These are phyloP conservation scores for Lagerstroemia speciosa DNA, from an alignment of 345 rosid genomes.

Conservation along the genomic window DNA sequence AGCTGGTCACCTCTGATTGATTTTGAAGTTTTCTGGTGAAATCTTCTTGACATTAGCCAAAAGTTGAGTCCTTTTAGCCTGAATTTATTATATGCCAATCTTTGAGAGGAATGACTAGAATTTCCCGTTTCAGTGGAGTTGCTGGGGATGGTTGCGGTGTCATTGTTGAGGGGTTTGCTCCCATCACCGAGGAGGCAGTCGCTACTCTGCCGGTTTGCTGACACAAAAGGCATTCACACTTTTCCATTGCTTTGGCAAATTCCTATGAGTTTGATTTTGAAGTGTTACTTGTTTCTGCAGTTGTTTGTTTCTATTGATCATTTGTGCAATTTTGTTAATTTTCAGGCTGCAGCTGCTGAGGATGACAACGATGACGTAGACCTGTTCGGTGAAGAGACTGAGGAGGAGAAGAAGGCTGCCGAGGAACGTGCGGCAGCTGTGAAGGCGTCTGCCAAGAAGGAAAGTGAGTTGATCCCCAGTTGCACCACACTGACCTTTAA, in stretches of 20 bases:
- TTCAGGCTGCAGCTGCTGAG: constrained; percentile 20
- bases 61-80: not conserved
- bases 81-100: not conserved
- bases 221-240: constrained; percentile 47
- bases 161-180: constrained; percentile 49
- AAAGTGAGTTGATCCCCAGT: constrained; percentile 12
- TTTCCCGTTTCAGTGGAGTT: constrained; percentile 48
- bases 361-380: constrained; percentile 15
- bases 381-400: constrained; percentile 16
- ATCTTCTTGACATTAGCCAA: not conserved
- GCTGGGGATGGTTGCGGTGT: constrained; percentile 81
- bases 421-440: constrained; percentile 4
- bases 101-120: too few species aligned
- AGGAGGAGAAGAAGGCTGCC: constrained; percentile 11
- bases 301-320: not conserved
- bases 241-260: not conserved
- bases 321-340: not conserved
- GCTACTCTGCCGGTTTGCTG: constrained; percentile 75
- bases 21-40: not conserved
- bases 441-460: constrained; percentile 18
- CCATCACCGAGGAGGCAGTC: constrained; percentile 27
- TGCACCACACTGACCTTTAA: not conserved
- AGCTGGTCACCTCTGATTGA: not conserved
- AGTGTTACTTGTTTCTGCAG: not conserved
- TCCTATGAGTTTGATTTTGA: not conserved